Conservation (phyloP, 2,329 filamentous ascomycete species). For the Alternaria brassicicola region DNA sequence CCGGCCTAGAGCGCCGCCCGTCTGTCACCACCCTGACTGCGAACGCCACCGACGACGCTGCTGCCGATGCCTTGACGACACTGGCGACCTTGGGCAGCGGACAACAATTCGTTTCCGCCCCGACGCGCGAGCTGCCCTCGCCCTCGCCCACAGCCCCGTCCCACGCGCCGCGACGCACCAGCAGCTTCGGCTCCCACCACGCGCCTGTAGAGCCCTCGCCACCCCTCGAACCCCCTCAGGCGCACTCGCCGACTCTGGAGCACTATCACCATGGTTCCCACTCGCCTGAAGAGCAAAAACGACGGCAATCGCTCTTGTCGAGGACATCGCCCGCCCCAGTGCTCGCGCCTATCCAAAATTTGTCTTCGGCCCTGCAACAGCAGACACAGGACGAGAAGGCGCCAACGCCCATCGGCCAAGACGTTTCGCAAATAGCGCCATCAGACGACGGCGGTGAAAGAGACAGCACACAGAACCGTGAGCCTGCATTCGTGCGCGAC, state of each 20-base stretch:
- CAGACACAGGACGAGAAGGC: conserved; percentile 21
- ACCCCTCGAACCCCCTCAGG: conserved; percentile 40
- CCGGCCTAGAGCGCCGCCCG: conserved; percentile 20
- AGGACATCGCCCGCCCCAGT: conserved; percentile 41
- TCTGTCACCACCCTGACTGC: conserved; percentile 18
- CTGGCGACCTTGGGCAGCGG: conserved; percentile 43
- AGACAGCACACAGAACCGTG: conserved; percentile 34
- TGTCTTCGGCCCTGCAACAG: conserved; percentile 32
- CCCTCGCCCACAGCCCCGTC: conserved; percentile 39
- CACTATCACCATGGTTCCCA: conserved; percentile 55
- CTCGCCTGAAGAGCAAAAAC: conserved; percentile 52
- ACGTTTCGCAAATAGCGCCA: conserved; percentile 35
- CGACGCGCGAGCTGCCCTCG: conserved; percentile 39
- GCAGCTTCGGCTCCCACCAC: conserved; percentile 43
- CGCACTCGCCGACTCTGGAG: conserved; percentile 54
- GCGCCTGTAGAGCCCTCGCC: conserved; percentile 50
- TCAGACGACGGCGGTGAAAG: conserved; percentile 14
- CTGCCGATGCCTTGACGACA: conserved; percentile 49
- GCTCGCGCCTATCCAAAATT: conserved; percentile 51
- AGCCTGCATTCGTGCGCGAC: conserved; percentile 40
- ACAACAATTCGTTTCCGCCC: conserved; percentile 35
- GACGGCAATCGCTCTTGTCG: conserved; percentile 46
- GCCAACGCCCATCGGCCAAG: conserved; percentile 25
- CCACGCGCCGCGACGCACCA: conserved; percentile 40
- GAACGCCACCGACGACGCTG: conserved; percentile 47